Percentiles rank a stretch among this genome's conserved stretches.
phyloP scores from a whole-genome alignment of 2,329 filamentous ascomycete genomes.

The Talaromyces sp. region DNA sequence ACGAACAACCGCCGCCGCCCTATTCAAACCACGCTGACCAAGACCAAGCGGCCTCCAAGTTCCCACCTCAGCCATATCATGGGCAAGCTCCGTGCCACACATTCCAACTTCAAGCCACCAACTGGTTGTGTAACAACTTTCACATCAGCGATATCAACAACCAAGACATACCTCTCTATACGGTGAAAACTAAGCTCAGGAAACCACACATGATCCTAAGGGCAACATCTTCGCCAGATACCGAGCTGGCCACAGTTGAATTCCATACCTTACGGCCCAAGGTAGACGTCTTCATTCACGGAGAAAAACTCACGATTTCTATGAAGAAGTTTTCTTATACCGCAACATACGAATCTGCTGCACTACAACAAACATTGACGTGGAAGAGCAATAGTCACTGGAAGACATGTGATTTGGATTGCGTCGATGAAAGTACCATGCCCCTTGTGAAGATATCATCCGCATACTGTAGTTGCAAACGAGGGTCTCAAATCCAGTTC shows the following conservation, averaged over 20 bases:
- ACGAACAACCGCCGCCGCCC: background rate
- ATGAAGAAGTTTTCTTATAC: background rate
- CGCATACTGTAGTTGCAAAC: background rate
- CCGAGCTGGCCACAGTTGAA: background rate
- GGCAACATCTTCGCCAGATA: background rate
- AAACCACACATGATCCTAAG: background rate
- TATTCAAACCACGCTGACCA: background rate
- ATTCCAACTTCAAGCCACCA: background rate
- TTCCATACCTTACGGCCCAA: background rate
- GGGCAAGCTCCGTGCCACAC: background rate
- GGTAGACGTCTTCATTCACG: background rate
- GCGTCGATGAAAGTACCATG: constrained; percentile 43
- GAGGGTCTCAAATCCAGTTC: background rate
- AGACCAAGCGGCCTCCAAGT: background rate
- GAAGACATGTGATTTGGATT: background rate
- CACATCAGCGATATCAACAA: background rate
- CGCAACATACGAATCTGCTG: background rate
- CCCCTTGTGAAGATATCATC: background rate
- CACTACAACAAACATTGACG: background rate
- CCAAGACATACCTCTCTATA: background rate
- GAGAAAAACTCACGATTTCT: background rate
- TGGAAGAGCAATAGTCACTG: background rate
- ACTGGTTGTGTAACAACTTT: background rate
- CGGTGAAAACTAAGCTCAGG: background rate
- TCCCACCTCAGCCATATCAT: background rate